Evolutionary conservation across 1,284 basidiomycete genomes (phyloP), one percentile per base, ranked within the genome.

Genomic region (Earliella scabrosa): DNA sequence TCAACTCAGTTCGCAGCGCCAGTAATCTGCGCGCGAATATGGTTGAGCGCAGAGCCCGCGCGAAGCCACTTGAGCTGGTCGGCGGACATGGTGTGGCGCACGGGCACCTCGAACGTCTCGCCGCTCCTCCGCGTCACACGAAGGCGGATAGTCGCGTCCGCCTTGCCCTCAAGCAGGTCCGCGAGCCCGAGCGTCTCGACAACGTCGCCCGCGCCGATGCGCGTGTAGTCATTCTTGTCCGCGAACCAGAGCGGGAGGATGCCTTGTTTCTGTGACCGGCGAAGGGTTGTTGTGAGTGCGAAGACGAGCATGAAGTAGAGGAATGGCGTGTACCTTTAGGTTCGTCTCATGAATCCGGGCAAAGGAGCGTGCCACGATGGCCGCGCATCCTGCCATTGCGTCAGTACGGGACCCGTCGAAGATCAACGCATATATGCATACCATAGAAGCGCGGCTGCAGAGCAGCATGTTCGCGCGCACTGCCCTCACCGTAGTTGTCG

Each of bases 271-370:
- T 96, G 23, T 14, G 16, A 14, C 2, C 14, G 14, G 31, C 18
- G 31, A 40, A 50, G n/a, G 50, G 11, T 23, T 4, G 10, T 3
- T 18, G 16, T 16, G 11, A 36, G 31, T n/a, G n/a, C n/a, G n/a
- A n/a, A n/a, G n/a, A n/a, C n/a, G n/a, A n/a, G n/a, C n/a, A n/a
- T n/a, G n/a, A n/a, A n/a, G n/a, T n/a, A 39, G 26, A 65, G 7
- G 16, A 40, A 20, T 7, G 3, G 20, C 2, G 38, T 78, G 39
- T 63, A 90, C 92, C 80, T 97, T 97, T 59, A 98, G 77, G 75
- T 98, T 98, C 13, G 96, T 98, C 76, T 98, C 95, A 75, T 99
- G 97, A 60, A 99, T 99, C 62, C 97, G 92, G 60, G 97, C 97
- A 67, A 99, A 99, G 2, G 95, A 98, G 31, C 95, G 83, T 0